Conservation (phyloP, 306 rosid genomes). For the Clitoria ternatea region DNA sequence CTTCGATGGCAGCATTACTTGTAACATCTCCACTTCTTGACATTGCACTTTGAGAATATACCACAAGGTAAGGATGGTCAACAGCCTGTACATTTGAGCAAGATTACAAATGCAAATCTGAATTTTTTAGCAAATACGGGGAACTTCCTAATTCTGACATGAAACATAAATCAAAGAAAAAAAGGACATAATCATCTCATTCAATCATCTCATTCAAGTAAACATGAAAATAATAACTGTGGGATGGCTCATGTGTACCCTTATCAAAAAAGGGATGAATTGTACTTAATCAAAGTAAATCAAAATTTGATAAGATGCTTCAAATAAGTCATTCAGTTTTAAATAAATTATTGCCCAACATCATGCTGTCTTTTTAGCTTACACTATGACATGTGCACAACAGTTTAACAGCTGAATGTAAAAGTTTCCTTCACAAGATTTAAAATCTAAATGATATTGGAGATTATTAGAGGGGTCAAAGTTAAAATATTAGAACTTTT, state of each 20-base stretch:
- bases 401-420: background rate
- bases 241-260: background rate
- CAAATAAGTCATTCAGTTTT: background rate
- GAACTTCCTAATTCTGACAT: background rate
- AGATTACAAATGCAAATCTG: background rate
- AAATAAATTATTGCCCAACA: background rate
- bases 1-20: conserved; percentile 35
- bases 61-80: conserved; percentile 89
- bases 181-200: too few relatives aligned
- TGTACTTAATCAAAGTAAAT: background rate
- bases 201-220: background rate
- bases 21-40: conserved; percentile 36
- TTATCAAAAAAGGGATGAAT: background rate
- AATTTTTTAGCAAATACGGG: background rate
- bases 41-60: conserved; percentile 65
- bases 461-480: background rate
- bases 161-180: background rate
- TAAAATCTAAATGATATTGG: background rate
- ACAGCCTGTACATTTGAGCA: conserved; percentile 55
- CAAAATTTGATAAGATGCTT: background rate
- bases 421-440: background rate
- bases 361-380: background rate
- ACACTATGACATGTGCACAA: background rate
- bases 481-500: background rate
- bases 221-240: background rate